Evolutionary conservation across 169 alveolate species (phyloP).

Genomic region (Amoebophrya sp.): DNA sequence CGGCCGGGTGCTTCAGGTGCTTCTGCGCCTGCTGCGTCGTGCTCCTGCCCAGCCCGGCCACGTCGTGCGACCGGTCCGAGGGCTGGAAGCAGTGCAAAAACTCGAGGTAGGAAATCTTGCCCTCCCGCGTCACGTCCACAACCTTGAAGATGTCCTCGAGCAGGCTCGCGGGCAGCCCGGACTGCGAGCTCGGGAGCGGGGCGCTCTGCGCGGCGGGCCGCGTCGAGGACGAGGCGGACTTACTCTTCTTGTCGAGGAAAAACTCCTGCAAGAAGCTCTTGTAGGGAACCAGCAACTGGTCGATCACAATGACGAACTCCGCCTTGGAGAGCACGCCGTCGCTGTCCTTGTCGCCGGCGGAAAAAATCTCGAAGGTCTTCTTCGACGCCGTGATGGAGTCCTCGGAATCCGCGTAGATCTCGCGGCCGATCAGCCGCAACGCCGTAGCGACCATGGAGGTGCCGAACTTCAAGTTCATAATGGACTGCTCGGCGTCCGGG

Average conservation of each 20-base stretch:
- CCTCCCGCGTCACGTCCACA: neutral
- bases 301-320: neutral
- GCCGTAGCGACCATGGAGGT: neutral
- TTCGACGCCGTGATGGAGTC: neutral
- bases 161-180: neutral
- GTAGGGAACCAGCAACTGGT: neutral
- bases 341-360: neutral
- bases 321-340: neutral
- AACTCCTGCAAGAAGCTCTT: neutral
- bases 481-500: neutral
- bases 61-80: neutral
- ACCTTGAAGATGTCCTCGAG: neutral
- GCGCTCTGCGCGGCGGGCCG: too few relatives aligned
- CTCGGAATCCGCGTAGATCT: neutral
- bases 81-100: neutral
- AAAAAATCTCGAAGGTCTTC: neutral
- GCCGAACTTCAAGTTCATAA: neutral
- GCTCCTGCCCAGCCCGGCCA: neutral
- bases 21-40: neutral
- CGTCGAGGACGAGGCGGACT: neutral
- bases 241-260: neutral
- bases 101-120: neutral
- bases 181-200: too few relatives aligned
- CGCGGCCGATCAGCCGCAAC: slow-evolving; percentile 2
- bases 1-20: neutral